These are phyloP conservation scores for Stachybotrys echinatus DNA, from an alignment of 2,329 filamentous ascomycete genomes.

Conservation along the genomic window DNA sequence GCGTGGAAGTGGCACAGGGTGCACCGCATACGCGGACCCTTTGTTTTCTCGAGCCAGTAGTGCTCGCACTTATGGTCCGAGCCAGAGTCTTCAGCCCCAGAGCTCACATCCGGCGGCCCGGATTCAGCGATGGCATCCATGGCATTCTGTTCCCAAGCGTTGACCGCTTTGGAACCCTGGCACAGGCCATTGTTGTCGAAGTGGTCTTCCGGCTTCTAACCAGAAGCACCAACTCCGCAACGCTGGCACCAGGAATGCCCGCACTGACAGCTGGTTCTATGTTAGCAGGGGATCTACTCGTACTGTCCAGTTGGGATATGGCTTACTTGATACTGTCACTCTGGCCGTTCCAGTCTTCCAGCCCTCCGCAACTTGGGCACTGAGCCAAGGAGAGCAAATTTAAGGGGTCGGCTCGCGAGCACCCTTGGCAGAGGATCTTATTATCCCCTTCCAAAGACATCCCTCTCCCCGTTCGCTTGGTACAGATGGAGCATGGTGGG, in stretches of 20 bases:
- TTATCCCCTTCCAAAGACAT: neutral
- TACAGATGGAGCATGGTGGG: neutral
- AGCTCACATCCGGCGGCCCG: neutral
- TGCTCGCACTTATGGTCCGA: neutral
- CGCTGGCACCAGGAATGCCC: neutral
- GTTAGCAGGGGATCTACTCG: neutral
- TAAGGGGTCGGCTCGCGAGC: neutral
- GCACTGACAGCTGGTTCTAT: neutral
- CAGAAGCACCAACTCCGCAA: neutral
- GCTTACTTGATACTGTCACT: neutral
- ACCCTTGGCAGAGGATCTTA: neutral
- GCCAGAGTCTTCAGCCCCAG: neutral
- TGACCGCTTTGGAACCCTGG: neutral
- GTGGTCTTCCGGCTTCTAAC: neutral
- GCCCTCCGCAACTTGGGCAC: neutral
- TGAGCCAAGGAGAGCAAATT: neutral
- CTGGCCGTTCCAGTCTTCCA: neutral
- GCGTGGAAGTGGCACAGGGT: neutral
- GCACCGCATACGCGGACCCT: neutral
- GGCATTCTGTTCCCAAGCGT: neutral
- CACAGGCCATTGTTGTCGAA: neutral
- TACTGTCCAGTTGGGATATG: neutral
- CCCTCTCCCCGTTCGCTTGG: neutral
- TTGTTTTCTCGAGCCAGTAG: neutral
- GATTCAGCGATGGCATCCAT: neutral